These are phyloP conservation scores for Zea luxurians DNA, from an alignment of 176 grass and related monocot species.

Conservation along the genomic window DNA sequence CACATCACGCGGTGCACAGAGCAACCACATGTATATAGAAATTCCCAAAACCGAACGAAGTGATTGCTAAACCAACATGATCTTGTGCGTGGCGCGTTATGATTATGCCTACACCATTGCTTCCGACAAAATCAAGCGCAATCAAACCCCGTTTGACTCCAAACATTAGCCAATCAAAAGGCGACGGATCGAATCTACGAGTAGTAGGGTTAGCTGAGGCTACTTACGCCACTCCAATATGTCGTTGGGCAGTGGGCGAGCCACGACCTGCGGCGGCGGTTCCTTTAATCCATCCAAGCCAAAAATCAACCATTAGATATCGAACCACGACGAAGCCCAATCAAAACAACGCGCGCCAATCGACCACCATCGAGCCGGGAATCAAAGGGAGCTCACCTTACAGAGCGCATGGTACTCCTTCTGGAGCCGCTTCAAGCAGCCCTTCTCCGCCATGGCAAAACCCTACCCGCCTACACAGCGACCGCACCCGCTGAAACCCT, in stretches of 20 bases:
- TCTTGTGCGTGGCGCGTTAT: neutral
- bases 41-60: neutral
- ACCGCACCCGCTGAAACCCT: slow-evolving; percentile 29
- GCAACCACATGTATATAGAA: neutral
- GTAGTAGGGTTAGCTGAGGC: neutral
- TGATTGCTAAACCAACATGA: neutral
- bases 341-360: neutral
- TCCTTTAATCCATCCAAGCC: slow-evolving; percentile 48
- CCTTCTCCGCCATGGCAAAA: slow-evolving; percentile 80
- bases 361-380: neutral
- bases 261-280: slow-evolving; percentile 92
- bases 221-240: slow-evolving; percentile 99
- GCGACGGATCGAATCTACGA: slow-evolving; percentile 5
- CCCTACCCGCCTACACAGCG: slow-evolving; percentile 12
- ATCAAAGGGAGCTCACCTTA: slow-evolving; percentile 49
- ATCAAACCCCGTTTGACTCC: neutral
- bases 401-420: slow-evolving; percentile 98
- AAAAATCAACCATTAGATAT: slow-evolving; percentile 16
- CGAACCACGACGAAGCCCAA: neutral
- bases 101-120: neutral
- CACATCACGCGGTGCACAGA: neutral
- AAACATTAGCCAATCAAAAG: neutral
- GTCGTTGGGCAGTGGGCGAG: slow-evolving; percentile 87
- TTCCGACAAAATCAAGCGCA: neutral
- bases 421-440: slow-evolving; percentile 92